Base-by-base conservation (phyloP, 768 basidiomycete genomes). In the Favolaschia claudopus region DNA sequence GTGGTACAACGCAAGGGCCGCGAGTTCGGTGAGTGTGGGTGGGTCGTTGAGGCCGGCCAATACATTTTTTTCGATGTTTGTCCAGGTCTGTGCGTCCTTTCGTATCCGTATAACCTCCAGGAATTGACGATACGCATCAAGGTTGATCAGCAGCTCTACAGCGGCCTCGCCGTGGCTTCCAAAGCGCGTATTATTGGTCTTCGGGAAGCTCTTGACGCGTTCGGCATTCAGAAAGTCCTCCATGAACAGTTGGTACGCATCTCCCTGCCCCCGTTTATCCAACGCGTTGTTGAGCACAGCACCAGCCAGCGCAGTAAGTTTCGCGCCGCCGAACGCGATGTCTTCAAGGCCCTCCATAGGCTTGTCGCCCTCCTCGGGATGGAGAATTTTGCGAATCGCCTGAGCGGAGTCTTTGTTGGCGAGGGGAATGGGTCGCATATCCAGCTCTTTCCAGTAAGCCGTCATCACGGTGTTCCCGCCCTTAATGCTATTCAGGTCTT, bases 401-500 rank as follows among this genome's bases (percentile, higher is more conserved):
- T 39, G 20, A 10, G 52, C 52, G 22, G 22, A 42, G 10, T 29
- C 24, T 32, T 54, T 54, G 19, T 54, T 54, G 10, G 52, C 52
- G 22, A 51, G 39, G n/a, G 39, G 39, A 25, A 54, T 54, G 8
- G 52, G 28, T 13, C 22, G 20, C n/a, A n/a, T n/a, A n/a, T n/a
- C n/a, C n/a, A n/a, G n/a, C n/a, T n/a, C n/a, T n/a, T n/a, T n/a
- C n/a, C n/a, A n/a, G n/a, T n/a, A n/a, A n/a, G n/a, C n/a, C n/a
- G n/a, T n/a, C n/a, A n/a, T n/a, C n/a, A 13, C n/a, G 2, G 25
- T 25, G 25, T 56, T 61, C 1, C 69, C 67, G 6, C 68, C 68
- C 24, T 66, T 66, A 13, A 69, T 47, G 13, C 56, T 33, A 38
- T 72, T 72, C 22, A 69, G 46, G n/a, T 72, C 68, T 55, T 22